These are phyloP conservation scores for Ganoderma meredithae DNA, from an alignment of 1,284 basidiomycete genomes.

Conservation along the genomic window DNA sequence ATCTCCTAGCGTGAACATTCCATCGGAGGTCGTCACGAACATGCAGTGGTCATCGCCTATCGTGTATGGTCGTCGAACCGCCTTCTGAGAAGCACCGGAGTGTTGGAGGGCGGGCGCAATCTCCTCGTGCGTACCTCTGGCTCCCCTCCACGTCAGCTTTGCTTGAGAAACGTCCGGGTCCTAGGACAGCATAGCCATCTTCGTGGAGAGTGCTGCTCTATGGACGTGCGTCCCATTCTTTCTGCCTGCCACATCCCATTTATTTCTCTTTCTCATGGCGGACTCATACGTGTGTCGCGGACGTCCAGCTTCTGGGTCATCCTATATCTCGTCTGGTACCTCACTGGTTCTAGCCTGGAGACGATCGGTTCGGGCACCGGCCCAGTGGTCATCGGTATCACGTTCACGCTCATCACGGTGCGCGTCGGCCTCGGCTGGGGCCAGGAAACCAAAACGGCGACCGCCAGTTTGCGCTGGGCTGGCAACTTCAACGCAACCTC, in stretches of 20 bases:
- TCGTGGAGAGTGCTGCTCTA: constrained; percentile 6
- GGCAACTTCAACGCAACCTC: background rate
- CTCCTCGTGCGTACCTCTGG: background rate
- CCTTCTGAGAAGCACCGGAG: background rate
- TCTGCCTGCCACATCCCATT: background rate
- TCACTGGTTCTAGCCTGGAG: background rate
- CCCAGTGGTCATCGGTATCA: background rate
- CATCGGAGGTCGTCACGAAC: background rate
- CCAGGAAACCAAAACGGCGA: background rate
- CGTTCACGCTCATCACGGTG: constrained; percentile 12
- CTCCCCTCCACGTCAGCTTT: background rate
- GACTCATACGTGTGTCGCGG: background rate
- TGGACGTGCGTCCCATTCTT: background rate
- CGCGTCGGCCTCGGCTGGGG: constrained; percentile 5
- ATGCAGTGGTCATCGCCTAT: background rate
- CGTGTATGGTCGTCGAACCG: constrained; percentile 2
- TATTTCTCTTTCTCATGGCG: background rate
- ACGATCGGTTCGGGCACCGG: background rate
- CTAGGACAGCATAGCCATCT: constrained; percentile 1
- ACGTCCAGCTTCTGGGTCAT: constrained; percentile 6
- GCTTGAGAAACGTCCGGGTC: background rate
- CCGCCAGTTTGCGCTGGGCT: background rate
- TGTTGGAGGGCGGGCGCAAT: background rate
- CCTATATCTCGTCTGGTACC: constrained; percentile 1
- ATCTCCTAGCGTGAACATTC: no score